Evolutionary conservation across 352 stramenopile genomes (phyloP).

Genomic region (Thraustochytrium striatum): DNA sequence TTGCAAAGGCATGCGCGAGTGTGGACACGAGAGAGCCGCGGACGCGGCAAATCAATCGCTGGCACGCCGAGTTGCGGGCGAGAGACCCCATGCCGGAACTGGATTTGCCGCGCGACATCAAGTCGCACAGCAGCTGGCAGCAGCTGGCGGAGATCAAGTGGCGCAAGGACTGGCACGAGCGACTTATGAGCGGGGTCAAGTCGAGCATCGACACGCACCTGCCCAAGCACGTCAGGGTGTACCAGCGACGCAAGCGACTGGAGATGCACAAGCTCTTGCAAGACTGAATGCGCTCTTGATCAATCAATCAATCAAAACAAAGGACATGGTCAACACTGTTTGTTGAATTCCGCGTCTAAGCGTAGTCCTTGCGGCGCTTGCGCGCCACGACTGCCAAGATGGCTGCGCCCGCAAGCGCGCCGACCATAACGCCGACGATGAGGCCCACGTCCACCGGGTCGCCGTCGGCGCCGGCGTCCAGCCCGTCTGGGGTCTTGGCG

Average conservation of each 20-base stretch:
- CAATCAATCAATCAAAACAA: no score
- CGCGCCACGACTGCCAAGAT: no score
- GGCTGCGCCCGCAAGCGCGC: no score
- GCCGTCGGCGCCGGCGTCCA: no score
- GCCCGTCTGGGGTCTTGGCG: no score
- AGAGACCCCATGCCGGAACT: slow-evolving; percentile 42
- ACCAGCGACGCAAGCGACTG: slow-evolving; percentile 19
- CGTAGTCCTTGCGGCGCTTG: no score
- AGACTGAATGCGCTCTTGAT: no score
- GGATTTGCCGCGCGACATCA: slow-evolving; percentile 20
- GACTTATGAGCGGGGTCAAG: slow-evolving; percentile 1
- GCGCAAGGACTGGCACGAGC: slow-evolving; percentile 47
- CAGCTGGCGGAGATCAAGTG: slow-evolving; percentile 40
- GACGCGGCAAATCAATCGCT: slow-evolving; percentile 35
- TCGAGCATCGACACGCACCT: slow-evolving; percentile 36
- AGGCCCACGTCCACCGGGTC: no score
- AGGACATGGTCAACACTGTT: no score
- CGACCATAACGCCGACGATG: no score
- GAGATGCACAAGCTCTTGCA: slow-evolving; percentile 40
- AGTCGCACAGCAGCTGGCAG: slow-evolving; percentile 35
- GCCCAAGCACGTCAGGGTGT: slow-evolving; percentile 40
- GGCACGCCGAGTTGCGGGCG: slow-evolving; percentile 7
- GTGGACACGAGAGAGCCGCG: slow-evolving; percentile 33
- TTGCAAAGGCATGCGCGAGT: background rate
- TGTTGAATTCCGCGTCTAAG: no score